Conservation (phyloP, 1,139 yeast species). For the Hemisphaericaspora xylanilytica region DNA sequence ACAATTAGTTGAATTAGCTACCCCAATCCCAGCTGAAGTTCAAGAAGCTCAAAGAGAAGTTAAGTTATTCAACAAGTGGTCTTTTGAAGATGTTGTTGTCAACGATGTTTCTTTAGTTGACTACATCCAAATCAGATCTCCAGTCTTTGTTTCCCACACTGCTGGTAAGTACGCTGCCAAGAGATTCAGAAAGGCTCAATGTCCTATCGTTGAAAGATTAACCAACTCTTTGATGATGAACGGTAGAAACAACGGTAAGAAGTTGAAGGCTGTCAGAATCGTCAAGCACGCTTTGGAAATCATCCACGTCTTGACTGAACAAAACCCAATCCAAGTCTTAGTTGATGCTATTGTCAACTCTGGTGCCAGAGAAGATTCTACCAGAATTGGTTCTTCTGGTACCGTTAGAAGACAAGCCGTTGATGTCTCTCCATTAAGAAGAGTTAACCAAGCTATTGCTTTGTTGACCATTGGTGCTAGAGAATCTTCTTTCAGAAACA, state of each 20-base stretch:
- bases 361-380: constrained; percentile 99
- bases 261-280: constrained; percentile 99
- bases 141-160: constrained; percentile 98
- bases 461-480: constrained; percentile 99
- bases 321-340: constrained; percentile 98
- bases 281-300: constrained; percentile 99
- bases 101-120: constrained; percentile 98
- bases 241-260: constrained; percentile 99
- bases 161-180: constrained; percentile 99
- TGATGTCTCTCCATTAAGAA: constrained; percentile 99
- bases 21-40: constrained; percentile 94
- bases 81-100: constrained; percentile 95
- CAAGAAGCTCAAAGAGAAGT: constrained; percentile 95
- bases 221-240: constrained; percentile 99
- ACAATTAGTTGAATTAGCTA: constrained; percentile 82
- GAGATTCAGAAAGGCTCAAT: constrained; percentile 99
- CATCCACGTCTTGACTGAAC: constrained; percentile 96
- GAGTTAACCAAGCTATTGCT: constrained; percentile 99
- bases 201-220: constrained; percentile 98
- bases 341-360: constrained; percentile 99
- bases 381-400: constrained; percentile 99
- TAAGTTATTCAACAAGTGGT: constrained; percentile 99
- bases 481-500: constrained; percentile 99
- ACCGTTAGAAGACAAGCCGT: constrained; percentile 99
- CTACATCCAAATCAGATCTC: constrained; percentile 96